phyloP scores from a whole-genome alignment of 2,329 filamentous ascomycete genomes.

The Nemania abortiva region DNA sequence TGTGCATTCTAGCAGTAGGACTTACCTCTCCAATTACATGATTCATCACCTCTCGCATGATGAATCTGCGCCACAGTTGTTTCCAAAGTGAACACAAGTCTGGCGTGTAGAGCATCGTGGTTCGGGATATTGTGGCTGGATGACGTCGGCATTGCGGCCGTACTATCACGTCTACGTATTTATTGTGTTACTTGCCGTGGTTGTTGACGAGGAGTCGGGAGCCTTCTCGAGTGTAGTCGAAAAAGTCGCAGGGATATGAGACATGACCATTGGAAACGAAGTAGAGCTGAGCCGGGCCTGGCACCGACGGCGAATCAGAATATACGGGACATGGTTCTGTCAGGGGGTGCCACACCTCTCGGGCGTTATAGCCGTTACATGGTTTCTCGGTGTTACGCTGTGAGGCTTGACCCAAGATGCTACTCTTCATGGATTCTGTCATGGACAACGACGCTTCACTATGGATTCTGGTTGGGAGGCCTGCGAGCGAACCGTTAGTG shows the following conservation, averaged over 20 bases:
- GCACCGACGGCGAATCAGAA: background rate
- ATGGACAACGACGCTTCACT: background rate
- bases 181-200: background rate
- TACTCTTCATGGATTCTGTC: background rate
- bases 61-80: background rate
- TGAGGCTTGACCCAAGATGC: background rate
- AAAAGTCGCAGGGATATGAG: slow-evolving; percentile 11
- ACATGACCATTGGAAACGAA: background rate
- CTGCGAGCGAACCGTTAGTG: background rate
- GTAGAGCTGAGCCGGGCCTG: background rate
- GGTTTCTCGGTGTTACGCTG: background rate
- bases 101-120: background rate
- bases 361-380: background rate
- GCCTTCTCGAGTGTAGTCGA: slow-evolving; percentile 29
- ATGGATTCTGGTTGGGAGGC: no score
- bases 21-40: background rate
- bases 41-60: background rate
- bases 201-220: slow-evolving; percentile 6
- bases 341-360: background rate
- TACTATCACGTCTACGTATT: background rate
- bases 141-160: slow-evolving; percentile 1
- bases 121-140: background rate
- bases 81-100: background rate
- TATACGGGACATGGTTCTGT: background rate
- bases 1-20: background rate